These are phyloP conservation scores for Exobasidium cylindrosporum DNA, from an alignment of 1,284 basidiomycete species.

Conservation along the genomic window DNA sequence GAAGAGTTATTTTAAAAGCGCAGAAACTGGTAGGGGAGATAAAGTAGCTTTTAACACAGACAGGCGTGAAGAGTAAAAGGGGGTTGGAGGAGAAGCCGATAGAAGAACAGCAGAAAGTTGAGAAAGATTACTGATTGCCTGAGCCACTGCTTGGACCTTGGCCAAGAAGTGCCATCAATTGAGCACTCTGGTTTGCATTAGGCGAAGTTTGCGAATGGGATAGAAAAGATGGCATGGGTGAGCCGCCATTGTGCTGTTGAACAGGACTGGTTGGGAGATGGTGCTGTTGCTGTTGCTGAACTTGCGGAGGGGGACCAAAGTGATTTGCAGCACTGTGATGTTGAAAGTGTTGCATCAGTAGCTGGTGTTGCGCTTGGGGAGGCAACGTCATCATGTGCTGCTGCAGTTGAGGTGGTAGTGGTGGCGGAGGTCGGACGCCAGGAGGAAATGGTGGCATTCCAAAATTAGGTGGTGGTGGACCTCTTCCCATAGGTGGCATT, in stretches of 20 bases:
- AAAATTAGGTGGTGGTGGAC: slow-evolving; percentile 23
- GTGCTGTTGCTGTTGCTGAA: slow-evolving; percentile 20
- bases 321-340: background rate
- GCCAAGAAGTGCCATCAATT: slow-evolving; percentile 5
- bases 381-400: slow-evolving; percentile 47
- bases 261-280: background rate
- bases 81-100: background rate
- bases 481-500: slow-evolving; percentile 19
- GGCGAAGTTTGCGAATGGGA: background rate
- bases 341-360: slow-evolving; percentile 22
- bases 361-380: slow-evolving; percentile 44
- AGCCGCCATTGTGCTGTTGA: slow-evolving; percentile 5
- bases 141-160: background rate
- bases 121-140: background rate
- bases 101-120: too few relatives aligned
- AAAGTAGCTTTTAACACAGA: background rate
- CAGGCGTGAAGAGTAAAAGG: background rate
- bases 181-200: background rate
- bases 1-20: background rate
- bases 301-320: slow-evolving; percentile 10
- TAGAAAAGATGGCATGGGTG: background rate
- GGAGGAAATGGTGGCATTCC: slow-evolving; percentile 22
- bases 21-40: background rate
- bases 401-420: slow-evolving; percentile 40
- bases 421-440: slow-evolving; percentile 20